A percentile compares a stretch with the other conserved stretches of the same genome.
phyloP scores from a whole-genome alignment of 768 basidiomycete species.

The Pulveroboletus sp. region DNA sequence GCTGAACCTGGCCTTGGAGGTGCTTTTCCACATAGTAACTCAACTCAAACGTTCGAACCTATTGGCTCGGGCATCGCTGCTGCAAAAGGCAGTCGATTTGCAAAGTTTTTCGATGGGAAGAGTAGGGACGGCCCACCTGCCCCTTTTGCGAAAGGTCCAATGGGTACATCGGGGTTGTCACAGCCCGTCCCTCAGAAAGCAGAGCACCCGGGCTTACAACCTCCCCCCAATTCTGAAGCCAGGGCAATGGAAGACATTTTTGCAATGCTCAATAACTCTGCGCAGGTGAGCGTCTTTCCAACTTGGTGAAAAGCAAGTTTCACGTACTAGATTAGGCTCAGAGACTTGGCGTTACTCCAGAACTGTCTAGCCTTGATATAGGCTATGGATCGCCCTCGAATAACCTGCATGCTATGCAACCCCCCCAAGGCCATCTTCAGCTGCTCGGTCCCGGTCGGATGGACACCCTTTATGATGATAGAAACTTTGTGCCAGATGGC shows the following conservation, averaged over 20 bases:
- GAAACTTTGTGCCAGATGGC: constrained; percentile 79
- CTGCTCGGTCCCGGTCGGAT: constrained; percentile 45
- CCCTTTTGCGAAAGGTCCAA: constrained; percentile 37
- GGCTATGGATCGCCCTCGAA: constrained; percentile 22
- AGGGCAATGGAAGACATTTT: constrained; percentile 78
- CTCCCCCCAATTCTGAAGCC: constrained; percentile 43
- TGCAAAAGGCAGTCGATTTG: constrained; percentile 78
- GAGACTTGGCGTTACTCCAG: constrained; percentile 22
- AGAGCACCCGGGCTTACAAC: constrained; percentile 38
- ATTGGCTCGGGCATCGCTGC: constrained; percentile 46
- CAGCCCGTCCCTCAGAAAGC: constrained; percentile 49
- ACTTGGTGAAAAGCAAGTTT: background rate
- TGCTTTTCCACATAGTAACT: constrained; percentile 13
- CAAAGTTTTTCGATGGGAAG: constrained; percentile 86
- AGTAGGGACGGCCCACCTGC: constrained; percentile 38
- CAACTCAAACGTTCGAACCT: constrained; percentile 24
- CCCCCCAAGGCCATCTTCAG: constrained; percentile 41
- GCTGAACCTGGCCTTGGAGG: constrained; percentile 17
- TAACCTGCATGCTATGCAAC: constrained; percentile 40
- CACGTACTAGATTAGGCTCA: constrained; percentile 24
- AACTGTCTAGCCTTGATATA: constrained; percentile 22
- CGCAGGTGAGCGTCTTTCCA: constrained; percentile 51
- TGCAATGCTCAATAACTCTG: constrained; percentile 74
- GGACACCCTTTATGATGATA: constrained; percentile 73
- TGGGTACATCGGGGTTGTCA: constrained; percentile 40